Evolutionary conservation across 169 alveolate genomes (phyloP).

Genomic region (Plasmodium chabaudi): DNA sequence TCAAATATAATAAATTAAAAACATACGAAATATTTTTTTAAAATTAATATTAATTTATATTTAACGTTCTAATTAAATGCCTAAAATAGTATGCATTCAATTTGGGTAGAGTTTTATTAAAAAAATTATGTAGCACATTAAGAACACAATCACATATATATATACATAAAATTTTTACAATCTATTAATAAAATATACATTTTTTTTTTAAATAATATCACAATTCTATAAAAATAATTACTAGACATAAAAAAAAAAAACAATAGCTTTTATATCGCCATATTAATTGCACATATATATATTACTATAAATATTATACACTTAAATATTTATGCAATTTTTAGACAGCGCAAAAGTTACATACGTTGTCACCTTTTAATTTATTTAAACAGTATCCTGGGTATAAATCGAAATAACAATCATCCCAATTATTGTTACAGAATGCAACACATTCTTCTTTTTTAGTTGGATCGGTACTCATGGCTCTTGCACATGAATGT

Average conservation of each 20-base stretch:
- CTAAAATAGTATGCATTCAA: no score
- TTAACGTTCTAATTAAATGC: no score
- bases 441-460: slow-evolving; percentile 2
- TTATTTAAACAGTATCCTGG: slow-evolving; percentile 21
- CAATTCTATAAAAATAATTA: no score
- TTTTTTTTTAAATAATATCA: no score
- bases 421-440: slow-evolving; percentile 3
- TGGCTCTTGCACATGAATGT: slow-evolving; percentile 6
- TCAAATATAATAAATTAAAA: no score
- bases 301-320: neutral
- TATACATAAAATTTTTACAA: neutral
- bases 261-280: neutral
- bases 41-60: no score
- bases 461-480: neutral
- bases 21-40: no score
- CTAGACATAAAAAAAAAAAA: neutral
- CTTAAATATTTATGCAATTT: neutral
- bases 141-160: slow-evolving; percentile 4
- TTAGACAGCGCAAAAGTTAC: slow-evolving; percentile 8
- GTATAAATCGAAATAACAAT: neutral
- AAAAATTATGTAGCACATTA: no score
- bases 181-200: no score
- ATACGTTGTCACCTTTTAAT: slow-evolving; percentile 7
- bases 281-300: neutral
- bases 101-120: no score